Evolutionary conservation across 306 rosid genomes (phyloP), one percentile per base, ranked within the genome.

Genomic region (Parietaria judaica): DNA sequence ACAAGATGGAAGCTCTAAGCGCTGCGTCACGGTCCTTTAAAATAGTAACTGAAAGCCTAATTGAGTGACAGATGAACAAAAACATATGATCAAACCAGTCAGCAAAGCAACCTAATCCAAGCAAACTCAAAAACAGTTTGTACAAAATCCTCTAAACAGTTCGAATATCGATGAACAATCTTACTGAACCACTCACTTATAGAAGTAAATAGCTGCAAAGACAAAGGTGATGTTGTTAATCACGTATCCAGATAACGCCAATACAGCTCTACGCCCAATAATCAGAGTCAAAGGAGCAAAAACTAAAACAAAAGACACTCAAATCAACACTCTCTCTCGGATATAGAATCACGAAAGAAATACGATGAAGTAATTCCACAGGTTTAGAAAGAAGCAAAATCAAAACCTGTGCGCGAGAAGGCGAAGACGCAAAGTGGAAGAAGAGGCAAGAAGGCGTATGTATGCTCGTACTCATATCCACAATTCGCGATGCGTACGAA

Each of bases 401-500:
- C 31, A 2, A 39, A 56, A 78, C 89, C 81, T 63, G 84, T 50
- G 68, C 65, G 83, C 4, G 94, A 63, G 59, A 83, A 34, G 70
- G 74, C 56, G 39, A 83, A 81, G 39, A 83, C 71, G 73, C 71
- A 80, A 48, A 88, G 38, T 1, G 96, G 95, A 12, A 92, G 92
- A 48, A 92, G 81, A 49, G 53, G 96, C 67, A 88, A 76, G 82
- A 88, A 92, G 17, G 95, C 98, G 63, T 82, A 92, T 65, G 79
- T 7, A 51, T 92, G 96, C 76, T 92, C 98, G 63, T 92, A 92
- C 67, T 92, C 98, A 58, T 92, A 92, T 39, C 96, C 90, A 65
- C 98, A 92, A 17, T 88, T 80, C 0, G 94, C 84, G 62, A 39
- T 69, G 61, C 94, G 96, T 57, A 88, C 55, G 14, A 66, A 92